A percentile compares a stretch with the other conserved stretches of the same genome.
Evolutionary conservation across 2,329 filamentous ascomycete genomes (phyloP).

Genomic region (Colletotrichum caudatum): DNA sequence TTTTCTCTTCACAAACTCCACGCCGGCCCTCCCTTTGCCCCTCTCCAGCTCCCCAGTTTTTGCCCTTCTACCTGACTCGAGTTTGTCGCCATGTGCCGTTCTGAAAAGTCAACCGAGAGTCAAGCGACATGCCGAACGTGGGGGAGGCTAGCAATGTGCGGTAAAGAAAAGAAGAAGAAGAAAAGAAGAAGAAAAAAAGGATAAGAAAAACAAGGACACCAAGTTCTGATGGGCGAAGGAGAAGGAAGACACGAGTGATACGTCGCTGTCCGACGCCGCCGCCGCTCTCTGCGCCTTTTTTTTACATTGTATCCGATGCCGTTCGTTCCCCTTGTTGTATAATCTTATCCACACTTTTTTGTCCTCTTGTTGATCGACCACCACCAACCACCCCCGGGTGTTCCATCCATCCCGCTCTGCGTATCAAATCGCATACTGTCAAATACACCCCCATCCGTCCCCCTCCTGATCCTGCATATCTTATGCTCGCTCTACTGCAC

Average conservation of each 20-base stretch:
- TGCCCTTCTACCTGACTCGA: slow-evolving; percentile 33
- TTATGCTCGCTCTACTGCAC: slow-evolving; percentile 12
- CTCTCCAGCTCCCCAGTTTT: slow-evolving; percentile 19
- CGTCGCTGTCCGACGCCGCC: slow-evolving; percentile 4
- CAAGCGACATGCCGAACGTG: slow-evolving; percentile 23
- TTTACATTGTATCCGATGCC: slow-evolving; percentile 1
- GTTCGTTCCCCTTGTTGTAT: slow-evolving; percentile 25
- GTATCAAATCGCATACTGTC: slow-evolving; percentile 37
- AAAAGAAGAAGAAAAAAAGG: not conserved
- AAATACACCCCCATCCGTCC: slow-evolving; percentile 33
- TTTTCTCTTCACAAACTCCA: not conserved
- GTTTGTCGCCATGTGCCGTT: slow-evolving; percentile 25
- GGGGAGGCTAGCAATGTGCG: slow-evolving; percentile 8
- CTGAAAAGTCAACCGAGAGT: slow-evolving; percentile 18
- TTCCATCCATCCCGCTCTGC: slow-evolving; percentile 32
- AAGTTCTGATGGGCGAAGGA: not conserved
- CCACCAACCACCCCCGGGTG: slow-evolving; percentile 15
- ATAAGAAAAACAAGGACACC: not conserved
- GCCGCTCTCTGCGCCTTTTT: not conserved
- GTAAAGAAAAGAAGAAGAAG: not conserved
- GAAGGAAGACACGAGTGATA: slow-evolving; percentile 5
- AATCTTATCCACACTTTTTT: slow-evolving; percentile 39
- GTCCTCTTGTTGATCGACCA: slow-evolving; percentile 36
- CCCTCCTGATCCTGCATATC: slow-evolving; percentile 24
- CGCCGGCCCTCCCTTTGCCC: not conserved